Base-by-base conservation (phyloP, 202 grass and related monocot genomes). In the Musa balbisiana region DNA sequence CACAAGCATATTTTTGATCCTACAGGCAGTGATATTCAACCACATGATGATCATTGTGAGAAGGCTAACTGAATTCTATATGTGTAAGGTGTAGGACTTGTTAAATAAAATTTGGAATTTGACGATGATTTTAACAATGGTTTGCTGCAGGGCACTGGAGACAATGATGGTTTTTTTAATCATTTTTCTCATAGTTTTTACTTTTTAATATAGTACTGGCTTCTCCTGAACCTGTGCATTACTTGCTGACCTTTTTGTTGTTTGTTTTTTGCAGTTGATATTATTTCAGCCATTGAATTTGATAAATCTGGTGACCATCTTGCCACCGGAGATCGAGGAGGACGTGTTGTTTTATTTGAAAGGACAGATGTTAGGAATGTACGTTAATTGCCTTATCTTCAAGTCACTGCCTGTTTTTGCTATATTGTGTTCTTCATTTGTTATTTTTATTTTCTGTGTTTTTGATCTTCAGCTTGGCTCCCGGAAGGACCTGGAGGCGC, bases 261-360 rank as follows among this genome's bases (percentile, higher is more conserved):
- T 70, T 10, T 70, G 43, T 21, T 51, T 51, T 33, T 70, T 70
- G 67, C 67, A 70, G 67, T 70, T 22, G 67, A 70, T 70, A 77
- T 77, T 66, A 77, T 77, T 62, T 77, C 75, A 52, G 75, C 75
- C 43, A 77, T 77, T 64, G 75, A 64, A 77, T 77, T 77, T 77
- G 75, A 77, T 16, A 77, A 77, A 52, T 77, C 59, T 77, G 75
- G 75, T 24, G 75, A 53, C 50, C 59, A 77, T 77, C 75, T 77
- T 23, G 75, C 75, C 49, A 77, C 75, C 26, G 75, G 75, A 77
- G 75, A 77, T 65, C 75, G 75, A 65, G 75, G 75, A 77, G 75
- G 75, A 52, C 59, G 75, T 52, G 75, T 66, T 51, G 75, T 77
- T 77, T 64, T 77, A 53, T 77, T 77, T 65, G 75, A 77, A 24